Conservation (phyloP, 192 early-diverging fungal genomes). For the Gryganskiella cystojenkinii region DNA sequence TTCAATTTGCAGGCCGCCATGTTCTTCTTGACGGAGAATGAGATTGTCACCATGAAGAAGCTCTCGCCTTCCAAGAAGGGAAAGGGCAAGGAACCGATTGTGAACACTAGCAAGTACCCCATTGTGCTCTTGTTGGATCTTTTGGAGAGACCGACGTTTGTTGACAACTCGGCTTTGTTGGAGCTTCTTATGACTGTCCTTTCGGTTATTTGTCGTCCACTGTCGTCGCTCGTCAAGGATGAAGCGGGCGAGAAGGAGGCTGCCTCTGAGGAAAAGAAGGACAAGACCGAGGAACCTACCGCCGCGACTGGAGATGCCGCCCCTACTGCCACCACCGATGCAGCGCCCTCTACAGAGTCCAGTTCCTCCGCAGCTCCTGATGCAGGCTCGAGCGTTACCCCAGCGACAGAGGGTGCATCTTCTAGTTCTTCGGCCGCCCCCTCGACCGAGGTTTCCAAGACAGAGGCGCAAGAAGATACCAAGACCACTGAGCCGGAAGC, state of each 20-base stretch:
- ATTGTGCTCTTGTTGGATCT: slow-evolving; percentile 86
- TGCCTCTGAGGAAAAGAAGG: slow-evolving; percentile 1
- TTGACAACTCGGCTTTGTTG: slow-evolving; percentile 82
- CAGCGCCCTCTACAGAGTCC: slow-evolving; percentile 1
- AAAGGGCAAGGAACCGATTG: slow-evolving; percentile 70
- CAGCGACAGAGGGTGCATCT: not conserved
- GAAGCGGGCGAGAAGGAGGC: slow-evolving; percentile 54
- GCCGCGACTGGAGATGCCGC: slow-evolving; percentile 9
- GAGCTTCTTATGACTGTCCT: slow-evolving; percentile 91
- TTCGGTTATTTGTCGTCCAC: slow-evolving; percentile 79
- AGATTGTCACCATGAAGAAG: slow-evolving; percentile 64
- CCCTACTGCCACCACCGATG: not conserved
- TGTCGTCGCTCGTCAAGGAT: slow-evolving; percentile 72
- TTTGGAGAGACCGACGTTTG: slow-evolving; percentile 85
- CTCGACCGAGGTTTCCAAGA: not conserved
- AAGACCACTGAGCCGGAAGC: slow-evolving; percentile 33
- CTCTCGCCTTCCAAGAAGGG: slow-evolving; percentile 61
- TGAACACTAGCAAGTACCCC: slow-evolving; percentile 64
- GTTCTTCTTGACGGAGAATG: slow-evolving; percentile 83
- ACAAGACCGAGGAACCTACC: slow-evolving; percentile 10
- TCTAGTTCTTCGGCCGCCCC: not conserved
- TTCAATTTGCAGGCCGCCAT: slow-evolving; percentile 81
- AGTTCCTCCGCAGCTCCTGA: no score
- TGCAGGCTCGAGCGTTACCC: no score
- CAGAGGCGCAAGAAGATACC: slow-evolving; percentile 24